A percentile compares a stretch with the other conserved stretches of the same genome.
These are phyloP conservation scores for Paecilomyces sp. DNA, from an alignment of 2,329 filamentous ascomycete species.

Conservation along the genomic window DNA sequence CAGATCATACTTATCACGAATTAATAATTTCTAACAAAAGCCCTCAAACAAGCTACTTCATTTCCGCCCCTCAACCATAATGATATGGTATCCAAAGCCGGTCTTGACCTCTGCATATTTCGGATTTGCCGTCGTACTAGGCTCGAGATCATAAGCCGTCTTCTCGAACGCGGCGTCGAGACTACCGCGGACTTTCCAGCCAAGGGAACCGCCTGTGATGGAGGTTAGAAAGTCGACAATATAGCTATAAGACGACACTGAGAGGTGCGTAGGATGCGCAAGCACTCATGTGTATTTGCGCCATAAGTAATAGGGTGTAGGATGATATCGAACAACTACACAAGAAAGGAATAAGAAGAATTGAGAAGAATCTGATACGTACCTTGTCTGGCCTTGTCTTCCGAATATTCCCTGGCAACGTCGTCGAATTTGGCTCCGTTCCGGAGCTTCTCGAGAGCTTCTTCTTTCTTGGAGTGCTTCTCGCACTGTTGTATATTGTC, in stretches of 20 bases:
- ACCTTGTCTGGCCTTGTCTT: conserved; percentile 58
- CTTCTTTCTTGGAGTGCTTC: conserved; percentile 60
- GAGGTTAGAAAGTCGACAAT: not conserved
- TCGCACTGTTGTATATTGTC: conserved; percentile 39
- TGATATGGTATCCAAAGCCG: conserved; percentile 59
- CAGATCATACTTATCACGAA: no score
- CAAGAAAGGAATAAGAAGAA: not conserved
- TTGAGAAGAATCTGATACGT: conserved; percentile 6
- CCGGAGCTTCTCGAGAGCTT: conserved; percentile 54
- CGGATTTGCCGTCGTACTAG: conserved; percentile 54
- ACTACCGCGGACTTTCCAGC: conserved; percentile 55
- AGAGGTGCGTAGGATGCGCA: no score
- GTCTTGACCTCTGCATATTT: conserved; percentile 58
- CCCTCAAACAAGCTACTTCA: conserved; percentile 17
- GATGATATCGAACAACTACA: conserved; percentile 3
- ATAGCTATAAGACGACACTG: no score
- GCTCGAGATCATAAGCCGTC: conserved; percentile 55
- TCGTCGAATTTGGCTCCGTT: conserved; percentile 58
- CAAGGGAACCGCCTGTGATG: conserved; percentile 50
- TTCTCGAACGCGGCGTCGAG: conserved; percentile 55
- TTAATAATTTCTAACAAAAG: not conserved
- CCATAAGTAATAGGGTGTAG: not conserved
- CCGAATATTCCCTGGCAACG: conserved; percentile 56
- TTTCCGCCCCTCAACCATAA: conserved; percentile 61
- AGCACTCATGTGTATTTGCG: no score